Conservation (phyloP, 257 asterid species). For the Linderniella brevidens region DNA sequence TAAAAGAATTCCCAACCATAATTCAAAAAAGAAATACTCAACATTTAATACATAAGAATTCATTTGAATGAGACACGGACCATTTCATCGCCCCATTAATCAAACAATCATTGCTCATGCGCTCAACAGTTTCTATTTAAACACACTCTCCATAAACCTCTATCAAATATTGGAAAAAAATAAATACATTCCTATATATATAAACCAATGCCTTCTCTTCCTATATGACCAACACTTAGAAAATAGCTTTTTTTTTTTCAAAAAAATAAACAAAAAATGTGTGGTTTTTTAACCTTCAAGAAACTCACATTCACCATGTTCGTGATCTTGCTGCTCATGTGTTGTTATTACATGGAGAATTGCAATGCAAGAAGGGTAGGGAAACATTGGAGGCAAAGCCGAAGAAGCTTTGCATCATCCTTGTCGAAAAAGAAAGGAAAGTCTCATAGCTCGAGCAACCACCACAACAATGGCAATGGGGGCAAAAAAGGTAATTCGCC, state of each 20-base stretch:
- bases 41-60: conserved; percentile 17
- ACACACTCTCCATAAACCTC: background rate
- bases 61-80: conserved; percentile 9
- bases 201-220: background rate
- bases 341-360: conserved; percentile 33
- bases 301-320: conserved; percentile 28
- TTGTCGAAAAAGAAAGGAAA: conserved; percentile 47
- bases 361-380: conserved; percentile 57
- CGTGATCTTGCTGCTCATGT: conserved; percentile 23
- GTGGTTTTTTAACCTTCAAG: conserved; percentile 23
- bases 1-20: conserved; percentile 16
- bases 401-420: conserved; percentile 18
- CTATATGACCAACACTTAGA: background rate
- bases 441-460: conserved; percentile 12
- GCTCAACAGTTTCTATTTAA: conserved; percentile 10
- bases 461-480: conserved; percentile 32
- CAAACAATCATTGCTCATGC: conserved; percentile 14
- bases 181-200: background rate
- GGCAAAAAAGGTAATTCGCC: conserved; percentile 21
- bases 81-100: conserved; percentile 11
- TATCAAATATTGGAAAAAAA: too few species aligned
- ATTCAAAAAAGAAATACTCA: conserved; percentile 29
- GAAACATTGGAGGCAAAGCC: conserved; percentile 33
- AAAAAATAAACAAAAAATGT: conserved; percentile 21
- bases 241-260: too few species aligned